Evolutionary conservation across 2,329 filamentous ascomycete species (phyloP), one percentile per base, ranked within the genome.

Genomic region (Neopestalotiopsis clavispora): DNA sequence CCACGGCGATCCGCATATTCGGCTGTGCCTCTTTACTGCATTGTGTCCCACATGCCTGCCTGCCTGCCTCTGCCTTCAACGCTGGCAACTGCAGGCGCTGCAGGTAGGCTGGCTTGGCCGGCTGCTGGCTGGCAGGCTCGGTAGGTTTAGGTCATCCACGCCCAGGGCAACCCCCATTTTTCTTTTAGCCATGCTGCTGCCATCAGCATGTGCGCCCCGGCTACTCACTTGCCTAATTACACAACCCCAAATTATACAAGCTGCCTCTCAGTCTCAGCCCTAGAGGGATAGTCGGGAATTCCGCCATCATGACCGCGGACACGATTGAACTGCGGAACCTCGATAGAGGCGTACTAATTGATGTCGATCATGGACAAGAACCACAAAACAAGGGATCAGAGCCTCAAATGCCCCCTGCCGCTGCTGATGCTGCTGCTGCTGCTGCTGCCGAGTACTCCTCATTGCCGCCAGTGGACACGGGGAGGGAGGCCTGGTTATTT

Each of bases 401-500:
- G 34, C 28, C 32, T 30, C 30, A 61, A 38, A 14, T 20, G 20
- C 4, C 59, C 13, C 10, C 9, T 17, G 38, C 40, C 20, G 61
- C 23, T 28, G 23, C 23, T 2, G 23, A 2, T 28, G 23, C 23
- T 28, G 23, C 2, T 28, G 23, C 23, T 28, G 23, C 23, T 28
- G 23, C 23, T 28, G 23, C 23, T 28, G 23, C 23, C 23, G 23
- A 28, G 23, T 28, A 64, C 9, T 64, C 49, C 61, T 64, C 61
- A 12, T 17, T 64, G 40, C 61, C 61, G 20, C 56, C 45, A 6
- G 65, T 69, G 9, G 42, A 56, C n/a, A 38, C 40, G n/a, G 63
- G 63, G 10, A 61, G 38, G 52, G 28, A 61, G 28, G 66, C 66
- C 6, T 67, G 66, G 66, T 38, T 62, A 4, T 67, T 67, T 42